Evolutionary conservation across 805 yeast species (phyloP), one percentile per base, ranked within the genome.

Genomic region (Candida boidinii): DNA sequence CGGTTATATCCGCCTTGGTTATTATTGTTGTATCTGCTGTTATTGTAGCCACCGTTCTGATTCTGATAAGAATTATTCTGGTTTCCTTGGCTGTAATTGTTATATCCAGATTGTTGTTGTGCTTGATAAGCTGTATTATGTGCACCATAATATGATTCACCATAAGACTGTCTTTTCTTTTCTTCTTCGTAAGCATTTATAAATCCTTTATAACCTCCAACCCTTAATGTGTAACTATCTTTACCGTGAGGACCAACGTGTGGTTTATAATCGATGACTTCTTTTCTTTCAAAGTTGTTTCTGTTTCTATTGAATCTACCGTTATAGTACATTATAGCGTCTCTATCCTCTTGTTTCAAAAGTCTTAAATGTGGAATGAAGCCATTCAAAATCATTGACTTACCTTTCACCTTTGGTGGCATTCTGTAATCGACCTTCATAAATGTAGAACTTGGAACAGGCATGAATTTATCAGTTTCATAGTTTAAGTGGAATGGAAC

Each of bases 331-430:
- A 67, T 47, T 11, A 85, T 63, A 9, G 68, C 59, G 40, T 79
- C 85, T 35, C 66, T 70, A 45, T 88, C 96, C 30, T 78, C 79
- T 25, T 70, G 73, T 4, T 75, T 74, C 29, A 90, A 60, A 7
- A 78, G 77, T 14, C 66, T 64, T 23, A 60, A 58, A 38, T 76
- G 79, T 5, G 86, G 70, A 38, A 76, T 73, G 48, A 64, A 85
- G 0, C 96, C 96, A 29, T 78, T 81, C 41, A 90, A 55, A 16
- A 90, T 62, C 81, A 92, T 82, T 2, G 94, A 80, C 51, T 90
- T 92, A 21, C 86, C 79, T 3, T 57, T 64, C 24, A 60, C 62
- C 38, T 68, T 62, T 2, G 65, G 58, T 3, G 95, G 90, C 70
- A 79, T 69, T 28, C 63, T 50, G 48, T 79, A 90, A 30, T 63